phyloP scores from a whole-genome alignment of 1,284 basidiomycete genomes.

The Ganoderma multipileum region DNA sequence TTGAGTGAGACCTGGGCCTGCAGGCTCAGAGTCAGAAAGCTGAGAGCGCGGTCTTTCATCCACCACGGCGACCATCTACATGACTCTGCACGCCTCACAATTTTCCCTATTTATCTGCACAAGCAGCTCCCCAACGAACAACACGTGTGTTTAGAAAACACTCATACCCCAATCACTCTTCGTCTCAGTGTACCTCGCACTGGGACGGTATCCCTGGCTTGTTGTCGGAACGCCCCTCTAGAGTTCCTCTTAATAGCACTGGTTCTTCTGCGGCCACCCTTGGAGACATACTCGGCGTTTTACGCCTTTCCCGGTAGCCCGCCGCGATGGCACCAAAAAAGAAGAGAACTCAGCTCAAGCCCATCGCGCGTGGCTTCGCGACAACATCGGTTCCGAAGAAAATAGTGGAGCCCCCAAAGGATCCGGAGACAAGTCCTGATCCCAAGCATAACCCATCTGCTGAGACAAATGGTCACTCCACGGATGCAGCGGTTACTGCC shows the following conservation, averaged over 20 bases:
- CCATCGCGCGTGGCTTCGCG: conserved; percentile 79
- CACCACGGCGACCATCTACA: conserved; percentile 25
- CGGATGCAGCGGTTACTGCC: not conserved
- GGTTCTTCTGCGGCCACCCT: not conserved
- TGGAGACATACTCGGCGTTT: conserved; percentile 9
- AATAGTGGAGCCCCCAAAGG: conserved; percentile 46
- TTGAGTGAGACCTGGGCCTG: not conserved
- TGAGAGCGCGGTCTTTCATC: conserved; percentile 10
- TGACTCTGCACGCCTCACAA: conserved; percentile 21
- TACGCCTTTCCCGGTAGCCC: conserved; percentile 20
- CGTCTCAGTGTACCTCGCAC: not conserved
- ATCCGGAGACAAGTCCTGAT: conserved; percentile 21
- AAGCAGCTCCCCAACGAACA: conserved; percentile 19
- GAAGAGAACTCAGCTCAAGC: conserved; percentile 85
- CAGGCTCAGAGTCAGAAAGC: not conserved
- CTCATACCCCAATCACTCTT: not conserved
- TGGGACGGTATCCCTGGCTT: not conserved
- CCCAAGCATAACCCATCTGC: conserved; percentile 16
- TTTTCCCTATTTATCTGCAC: conserved; percentile 26
- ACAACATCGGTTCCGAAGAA: conserved; percentile 92
- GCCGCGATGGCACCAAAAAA: conserved; percentile 77
- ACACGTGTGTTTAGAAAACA: conserved; percentile 18
- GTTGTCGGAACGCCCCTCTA: not conserved
- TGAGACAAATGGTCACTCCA: conserved; percentile 8
- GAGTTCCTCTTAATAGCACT: not conserved